Evolutionary conservation across 495 filamentous ascomycete species (phyloP), one percentile per base, ranked within the genome.

Genomic region (Ascobolus immersus): DNA sequence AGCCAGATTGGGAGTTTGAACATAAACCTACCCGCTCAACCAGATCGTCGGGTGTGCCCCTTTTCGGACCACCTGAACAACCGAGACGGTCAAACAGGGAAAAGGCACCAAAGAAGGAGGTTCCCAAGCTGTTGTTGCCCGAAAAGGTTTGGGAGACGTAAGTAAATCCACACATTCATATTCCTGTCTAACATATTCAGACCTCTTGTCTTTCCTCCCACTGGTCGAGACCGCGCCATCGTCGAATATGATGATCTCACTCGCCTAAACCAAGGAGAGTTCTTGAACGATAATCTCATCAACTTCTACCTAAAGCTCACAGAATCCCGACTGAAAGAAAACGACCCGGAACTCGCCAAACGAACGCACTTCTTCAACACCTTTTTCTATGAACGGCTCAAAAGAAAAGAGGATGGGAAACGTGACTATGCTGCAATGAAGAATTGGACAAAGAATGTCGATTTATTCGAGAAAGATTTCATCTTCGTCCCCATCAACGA

Each of bases 401-500:
- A 64, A 3, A 69, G 57, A 18, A 59, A 54, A n/a, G 12, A 17
- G 55, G 59, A 10, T 56, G 57, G 11, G 73, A 65, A 21, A 56
- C 55, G 35, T 60, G 38, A 27, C 44, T 55, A 36, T 57, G 54
- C n/a, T 21, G n/a, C 8, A 22, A 34, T 96, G 21, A 62, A 79
- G 47, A 70, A 69, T 35, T 96, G 86, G 86, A 94, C 89, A 1
- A 55, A 76, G 5, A 77, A 68, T 42, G 68, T 86, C 2, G 76
- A 96, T 47, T 51, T 94, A 9, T 77, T 94, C 45, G 63, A 61
- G 17, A 77, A 77, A 39, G 78, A 92, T 46, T 94, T 77, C 46
- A 68, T 94, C 26, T 60, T 94, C 4, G 75, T 96, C 11, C 86
- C 86, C 0, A 76, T 96, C 50, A 84, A 90, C 46, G 77, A 93